Percentiles rank a stretch among this genome's conserved stretches.
phyloP scores from a whole-genome alignment of 441 rosid genomes.

The Populus hybrid region DNA sequence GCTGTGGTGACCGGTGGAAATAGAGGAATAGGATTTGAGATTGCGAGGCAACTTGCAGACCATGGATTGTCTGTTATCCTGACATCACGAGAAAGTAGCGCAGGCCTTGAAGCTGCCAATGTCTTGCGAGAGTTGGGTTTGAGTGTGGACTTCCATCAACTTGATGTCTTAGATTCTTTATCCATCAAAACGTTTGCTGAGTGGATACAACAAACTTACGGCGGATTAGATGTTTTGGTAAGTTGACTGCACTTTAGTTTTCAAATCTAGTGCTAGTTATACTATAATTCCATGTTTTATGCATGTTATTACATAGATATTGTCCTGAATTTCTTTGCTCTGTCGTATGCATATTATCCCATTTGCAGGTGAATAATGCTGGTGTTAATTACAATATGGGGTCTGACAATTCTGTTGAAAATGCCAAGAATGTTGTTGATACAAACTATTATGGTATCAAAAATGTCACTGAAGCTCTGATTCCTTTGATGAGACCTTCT shows the following conservation, averaged over 20 bases:
- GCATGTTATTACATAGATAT: neutral
- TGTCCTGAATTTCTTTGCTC: constrained; percentile 5
- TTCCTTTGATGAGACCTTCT: constrained; percentile 80
- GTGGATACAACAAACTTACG: constrained; percentile 62
- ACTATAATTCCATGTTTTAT: neutral
- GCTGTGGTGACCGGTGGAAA: constrained; percentile 92
- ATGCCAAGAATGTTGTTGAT: constrained; percentile 50
- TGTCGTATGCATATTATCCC: constrained; percentile 4
- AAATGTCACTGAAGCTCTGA: constrained; percentile 68
- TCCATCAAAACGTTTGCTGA: constrained; percentile 54
- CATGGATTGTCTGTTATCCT: constrained; percentile 79
- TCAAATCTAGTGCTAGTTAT: neutral
- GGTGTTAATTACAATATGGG: constrained; percentile 85
- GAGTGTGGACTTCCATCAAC: constrained; percentile 64
- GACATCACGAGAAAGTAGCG: constrained; percentile 66
- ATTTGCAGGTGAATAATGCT: constrained; percentile 86
- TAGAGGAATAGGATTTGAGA: constrained; percentile 88
- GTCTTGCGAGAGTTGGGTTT: constrained; percentile 66
- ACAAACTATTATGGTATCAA: constrained; percentile 85
- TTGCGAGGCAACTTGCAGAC: constrained; percentile 71
- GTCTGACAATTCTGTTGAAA: constrained; percentile 70
- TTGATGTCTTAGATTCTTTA: constrained; percentile 53
- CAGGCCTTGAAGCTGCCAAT: constrained; percentile 66
- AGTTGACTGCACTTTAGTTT: constrained; percentile 6
- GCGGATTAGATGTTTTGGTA: constrained; percentile 76